Percentiles rank a stretch among this genome's conserved stretches.
These are phyloP conservation scores for Pneumocystis canis DNA, from an alignment of 1,139 yeast genomes.

Conservation along the genomic window DNA sequence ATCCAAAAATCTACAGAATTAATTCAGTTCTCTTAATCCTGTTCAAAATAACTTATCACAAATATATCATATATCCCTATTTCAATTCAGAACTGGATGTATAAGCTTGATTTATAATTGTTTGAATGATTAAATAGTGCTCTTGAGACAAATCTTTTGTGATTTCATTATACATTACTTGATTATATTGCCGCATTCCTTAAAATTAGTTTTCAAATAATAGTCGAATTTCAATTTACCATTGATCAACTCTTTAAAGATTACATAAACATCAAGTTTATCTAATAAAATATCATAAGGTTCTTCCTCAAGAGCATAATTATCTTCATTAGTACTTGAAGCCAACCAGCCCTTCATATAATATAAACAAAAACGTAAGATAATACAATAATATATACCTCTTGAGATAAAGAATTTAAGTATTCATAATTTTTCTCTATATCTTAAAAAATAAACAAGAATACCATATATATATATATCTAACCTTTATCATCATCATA, in stretches of 20 bases:
- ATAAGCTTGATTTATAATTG: constrained; percentile 6
- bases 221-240: not conserved
- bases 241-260: constrained; percentile 30
- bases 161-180: constrained; percentile 9
- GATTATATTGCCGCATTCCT: constrained; percentile 23
- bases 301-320: constrained; percentile 59
- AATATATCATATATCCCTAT: not conserved
- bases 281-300: constrained; percentile 73
- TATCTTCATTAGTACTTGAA: constrained; percentile 26
- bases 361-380: constrained; percentile 7
- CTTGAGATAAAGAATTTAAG: constrained; percentile 21
- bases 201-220: constrained; percentile 16
- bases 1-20: not conserved
- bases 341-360: constrained; percentile 20
- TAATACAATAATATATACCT: constrained; percentile 17
- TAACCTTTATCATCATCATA: constrained; percentile 26
- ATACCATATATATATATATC: constrained; percentile 29
- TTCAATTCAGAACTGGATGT: not conserved
- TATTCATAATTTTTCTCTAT: constrained; percentile 27
- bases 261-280: constrained; percentile 44
- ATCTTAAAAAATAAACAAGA: constrained; percentile 29
- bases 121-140: constrained; percentile 6
- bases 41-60: not conserved
- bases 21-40: not conserved
- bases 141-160: constrained; percentile 4